phyloP scores from a whole-genome alignment of 192 early-diverging fungal genomes.

The Gryganskiella cystojenkinii region DNA sequence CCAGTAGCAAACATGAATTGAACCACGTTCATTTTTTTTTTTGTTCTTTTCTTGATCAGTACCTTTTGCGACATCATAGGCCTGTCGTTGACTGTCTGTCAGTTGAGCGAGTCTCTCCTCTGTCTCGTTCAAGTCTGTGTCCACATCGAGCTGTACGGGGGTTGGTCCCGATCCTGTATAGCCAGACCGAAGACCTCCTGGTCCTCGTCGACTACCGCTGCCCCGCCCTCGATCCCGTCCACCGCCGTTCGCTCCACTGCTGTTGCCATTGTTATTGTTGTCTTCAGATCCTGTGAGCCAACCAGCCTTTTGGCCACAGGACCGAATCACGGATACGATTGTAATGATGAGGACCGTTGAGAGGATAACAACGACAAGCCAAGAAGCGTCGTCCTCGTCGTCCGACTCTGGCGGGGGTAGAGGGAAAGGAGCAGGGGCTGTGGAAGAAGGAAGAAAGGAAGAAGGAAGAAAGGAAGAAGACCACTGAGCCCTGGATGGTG shows the following conservation, averaged over 20 bases:
- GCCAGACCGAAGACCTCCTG: constrained; percentile 1
- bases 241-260: background rate
- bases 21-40: too few species aligned
- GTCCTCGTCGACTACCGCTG: constrained; percentile 4
- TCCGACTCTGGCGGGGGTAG: constrained; percentile 9
- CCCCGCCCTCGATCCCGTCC: background rate
- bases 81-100: constrained; percentile 35
- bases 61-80: constrained; percentile 38
- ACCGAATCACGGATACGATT: constrained; percentile 36
- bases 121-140: constrained; percentile 27
- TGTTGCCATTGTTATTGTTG: background rate
- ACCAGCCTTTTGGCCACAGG: constrained; percentile 49
- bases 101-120: constrained; percentile 27
- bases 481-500: too few species aligned
- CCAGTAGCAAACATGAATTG: too few species aligned
- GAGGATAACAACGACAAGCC: constrained; percentile 29
- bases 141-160: constrained; percentile 26
- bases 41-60: background rate
- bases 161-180: constrained; percentile 25
- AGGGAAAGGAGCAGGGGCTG: background rate
- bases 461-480: too few species aligned
- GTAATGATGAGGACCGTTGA: constrained; percentile 34
- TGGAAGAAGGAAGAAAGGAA: too few species aligned
- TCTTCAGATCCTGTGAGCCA: constrained; percentile 28
- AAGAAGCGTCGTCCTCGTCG: constrained; percentile 33